Evolutionary conservation across 2,329 filamentous ascomycete genomes (phyloP), one percentile per base, ranked within the genome.

Genomic region (Biscogniauxia sp.): DNA sequence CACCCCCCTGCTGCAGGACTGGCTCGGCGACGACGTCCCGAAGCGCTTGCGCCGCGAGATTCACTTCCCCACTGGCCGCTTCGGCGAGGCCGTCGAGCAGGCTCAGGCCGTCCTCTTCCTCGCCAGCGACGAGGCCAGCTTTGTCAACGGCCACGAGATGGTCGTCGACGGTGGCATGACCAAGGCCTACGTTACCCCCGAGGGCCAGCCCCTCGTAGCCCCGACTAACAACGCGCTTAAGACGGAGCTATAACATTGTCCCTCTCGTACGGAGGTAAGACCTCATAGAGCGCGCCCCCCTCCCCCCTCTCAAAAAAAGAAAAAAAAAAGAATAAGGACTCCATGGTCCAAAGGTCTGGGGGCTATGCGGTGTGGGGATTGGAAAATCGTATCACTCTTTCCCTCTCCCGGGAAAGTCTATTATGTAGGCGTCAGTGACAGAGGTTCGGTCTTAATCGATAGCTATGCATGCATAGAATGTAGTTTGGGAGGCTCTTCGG

Each of bases 101-200:
- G 93, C 93, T 0, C 90, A 96, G 65, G 93, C 91, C 6, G 93
- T 96, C 0, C 74, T 97, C 7, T 96, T 96, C 79, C 78, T 96
- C 62, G 92, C 92, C 8, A 93, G 88, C 66, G 92, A 96, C 68
- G 92, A 96, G 80, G 88, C 89, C 72, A 92, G 90, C 80, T 96
- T 96, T 70, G 90, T 96, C 71, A 96, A 95, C 66, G 93, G 91
- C 11, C 89, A 87, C 61, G 95, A 98, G 74, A 96, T 98, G 79
- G 89, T 96, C 4, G 93, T 98, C 25, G 95, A 99, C 71, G 95
- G 95, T 61, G 94, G 94, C 62, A 92, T 99, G 91, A 94, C 88
- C 71, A 97, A 91, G 83, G 91, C 93, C 52, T 98, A 97, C 76
- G 87, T 90, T 26, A 90, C 87, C 1, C 79, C 87, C 1, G 86